phyloP scores from a whole-genome alignment of 2,329 filamentous ascomycete genomes.

The Phoma sp. region DNA sequence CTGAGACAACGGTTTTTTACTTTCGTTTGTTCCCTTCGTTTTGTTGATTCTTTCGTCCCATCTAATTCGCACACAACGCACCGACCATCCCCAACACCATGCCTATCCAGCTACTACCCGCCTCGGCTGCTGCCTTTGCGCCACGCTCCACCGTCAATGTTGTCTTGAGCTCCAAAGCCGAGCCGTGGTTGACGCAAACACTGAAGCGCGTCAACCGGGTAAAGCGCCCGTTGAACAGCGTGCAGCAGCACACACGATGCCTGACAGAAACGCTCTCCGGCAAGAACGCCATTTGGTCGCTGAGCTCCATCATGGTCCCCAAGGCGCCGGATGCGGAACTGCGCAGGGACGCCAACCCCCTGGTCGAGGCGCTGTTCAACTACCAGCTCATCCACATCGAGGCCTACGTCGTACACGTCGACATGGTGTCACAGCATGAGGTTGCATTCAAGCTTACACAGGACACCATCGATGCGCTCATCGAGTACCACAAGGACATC shows the following conservation, averaged over 20 bases:
- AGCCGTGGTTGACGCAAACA: conserved; percentile 95
- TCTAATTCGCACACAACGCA: conserved; percentile 39
- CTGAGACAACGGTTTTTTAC: conserved; percentile 46
- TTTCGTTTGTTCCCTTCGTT: conserved; percentile 33
- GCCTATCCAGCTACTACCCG: conserved; percentile 91
- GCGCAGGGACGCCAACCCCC: conserved; percentile 78
- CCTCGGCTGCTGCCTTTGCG: conserved; percentile 94
- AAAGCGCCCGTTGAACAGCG: conserved; percentile 96
- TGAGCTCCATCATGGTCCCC: conserved; percentile 90
- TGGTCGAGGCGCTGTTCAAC: conserved; percentile 88
- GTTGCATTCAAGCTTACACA: conserved; percentile 97
- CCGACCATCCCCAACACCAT: conserved; percentile 58
- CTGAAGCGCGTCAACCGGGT: conserved; percentile 96
- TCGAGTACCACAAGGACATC: conserved; percentile 95
- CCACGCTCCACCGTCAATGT: conserved; percentile 93
- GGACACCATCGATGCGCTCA: conserved; percentile 90
- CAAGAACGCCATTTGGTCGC: conserved; percentile 88
- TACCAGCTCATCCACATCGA: conserved; percentile 92
- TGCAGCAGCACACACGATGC: conserved; percentile 93
- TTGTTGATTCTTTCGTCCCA: conserved; percentile 46
- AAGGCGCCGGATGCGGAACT: conserved; percentile 88
- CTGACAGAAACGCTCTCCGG: conserved; percentile 93
- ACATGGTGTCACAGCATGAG: conserved; percentile 97
- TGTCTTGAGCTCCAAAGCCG: conserved; percentile 87
- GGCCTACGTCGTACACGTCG: conserved; percentile 97